Evolutionary conservation across 176 grass and related monocot genomes (phyloP), one percentile per base, ranked within the genome.

Genomic region (Chrysopogon serrulatus): DNA sequence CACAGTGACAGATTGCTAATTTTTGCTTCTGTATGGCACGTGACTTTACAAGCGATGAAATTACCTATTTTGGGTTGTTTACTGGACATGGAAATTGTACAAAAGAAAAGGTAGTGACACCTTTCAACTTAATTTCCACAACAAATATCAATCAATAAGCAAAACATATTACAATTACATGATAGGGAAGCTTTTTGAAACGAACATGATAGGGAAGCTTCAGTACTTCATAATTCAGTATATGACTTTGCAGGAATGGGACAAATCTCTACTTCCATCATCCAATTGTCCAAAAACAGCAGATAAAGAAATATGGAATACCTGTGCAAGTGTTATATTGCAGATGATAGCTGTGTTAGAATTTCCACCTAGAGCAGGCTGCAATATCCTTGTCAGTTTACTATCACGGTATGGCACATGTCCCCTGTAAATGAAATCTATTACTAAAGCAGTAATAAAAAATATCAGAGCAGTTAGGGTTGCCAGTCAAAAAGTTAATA

Each of bases 331-430:
- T 56, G 95, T 98, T 76, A 98, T 93, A 86, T 98, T 98, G 86
- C 95, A 98, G 51, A 98, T 98, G 49, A 98, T 98, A 51, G 92
- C 92, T 33, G 95, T 98, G 57, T 98, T 95, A 45, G 95, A 91
- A 90, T 98, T 98, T 47, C 95, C 95, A 77, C 95, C 95, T 37
- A 98, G 87, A 68, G 95, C 88, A 80, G 95, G 92, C 72, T 95
- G 95, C 68, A 98, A 76, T 71, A 98, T 98, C 15, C 95, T 86
- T 76, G 95, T 98, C 73, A 98, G 77, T 78, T 98, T 98, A 74
- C 95, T 98, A 57, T 98, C 95, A 61, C 95, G 78, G 60, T 98
- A 98, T 37, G 95, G 95, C 60, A 98, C 95, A 77, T 98, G 95
- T 45, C 92, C 91, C 44, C 95, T 98, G 83, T n/a, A 63, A 68